Conservation (phyloP, 2,329 filamentous ascomycete species). For the Exserohilum turcica region DNA sequence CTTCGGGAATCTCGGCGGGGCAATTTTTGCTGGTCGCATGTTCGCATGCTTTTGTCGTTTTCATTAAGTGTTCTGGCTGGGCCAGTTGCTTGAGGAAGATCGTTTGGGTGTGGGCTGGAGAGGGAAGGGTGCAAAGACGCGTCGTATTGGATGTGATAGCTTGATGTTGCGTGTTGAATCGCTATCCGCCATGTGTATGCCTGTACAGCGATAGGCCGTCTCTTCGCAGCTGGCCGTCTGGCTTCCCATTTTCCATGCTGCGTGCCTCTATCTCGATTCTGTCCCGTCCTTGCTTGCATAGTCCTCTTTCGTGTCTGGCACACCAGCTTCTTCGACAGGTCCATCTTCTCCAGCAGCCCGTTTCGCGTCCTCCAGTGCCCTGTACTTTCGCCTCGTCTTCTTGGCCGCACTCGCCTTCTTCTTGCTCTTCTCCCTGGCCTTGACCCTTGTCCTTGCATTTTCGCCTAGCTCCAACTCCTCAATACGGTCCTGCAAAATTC, state of each 20-base stretch:
- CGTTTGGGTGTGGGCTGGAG: no score
- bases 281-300: not conserved
- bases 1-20: conserved; percentile 35
- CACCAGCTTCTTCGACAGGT: conserved; percentile 54
- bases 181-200: no score
- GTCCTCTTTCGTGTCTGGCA: conserved; percentile 14
- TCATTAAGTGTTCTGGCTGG: conserved; percentile 44
- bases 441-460: conserved; percentile 67
- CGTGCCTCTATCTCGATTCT: not conserved
- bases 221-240: no score
- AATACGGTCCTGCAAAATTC: conserved; percentile 75
- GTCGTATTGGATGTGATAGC: no score
- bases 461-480: conserved; percentile 76
- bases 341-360: conserved; percentile 64
- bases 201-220: no score
- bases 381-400: conserved; percentile 82
- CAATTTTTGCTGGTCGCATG: conserved; percentile 4
- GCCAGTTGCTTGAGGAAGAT: conserved; percentile 47
- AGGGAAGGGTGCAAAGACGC: no score
- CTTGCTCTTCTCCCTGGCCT: conserved; percentile 66
- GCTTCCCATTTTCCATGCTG: no score
- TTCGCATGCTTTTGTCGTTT: conserved; percentile 29
- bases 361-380: conserved; percentile 64
- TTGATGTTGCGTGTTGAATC: no score
- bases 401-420: conserved; percentile 78